Evolutionary conservation across 208 protist species (phyloP), one percentile per base, ranked within the genome.

Genomic region (Phytomonas francai): DNA sequence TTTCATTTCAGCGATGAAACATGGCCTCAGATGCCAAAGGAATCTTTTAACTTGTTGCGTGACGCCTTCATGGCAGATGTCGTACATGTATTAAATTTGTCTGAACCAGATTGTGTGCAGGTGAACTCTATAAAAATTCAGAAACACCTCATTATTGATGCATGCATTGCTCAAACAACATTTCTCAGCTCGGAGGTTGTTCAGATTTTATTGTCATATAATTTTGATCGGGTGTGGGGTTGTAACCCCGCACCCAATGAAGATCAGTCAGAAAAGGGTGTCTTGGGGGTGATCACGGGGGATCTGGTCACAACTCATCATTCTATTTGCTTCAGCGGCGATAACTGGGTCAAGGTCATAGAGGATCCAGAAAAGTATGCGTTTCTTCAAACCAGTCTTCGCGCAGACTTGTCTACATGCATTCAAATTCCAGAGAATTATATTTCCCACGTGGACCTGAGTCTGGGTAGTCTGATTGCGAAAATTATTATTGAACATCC

Each of bases 401-500:
- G 70, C 12, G 2, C 11, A 0, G 82, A 87, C 56, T 72, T 83
- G 31, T 73, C 78, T 0, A 70, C 33, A 30, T 71, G 78, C 4
- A 36, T 83, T 0, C 65, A 39, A 8, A 30, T 87, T 30, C 45
- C 70, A 2, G 12, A n/a, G 0, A 63, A 33, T 19, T 57, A 65
- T 42, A 67, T 87, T 0, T 45, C 39, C 31, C 49, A 79, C 5
- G 16, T 81, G 7, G 25, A 39, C 11, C 70, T 78, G 2, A 54
- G 34, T 28, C 27, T 63, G 4, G 78, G 73, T 0, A 78, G 71
- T 36, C 42, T 81, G 30, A 66, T 59, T 2, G 76, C 45, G 0
- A 67, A 67, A 0, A 68, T 84, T 49, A 67, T 58, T 27, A 54
- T 87, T 4, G 71, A 71, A 25, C 79, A 87, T 49, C 0, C 34